A percentile compares a stretch with the other conserved stretches of the same genome.
Conservation (phyloP, 2,329 filamentous ascomycete genomes). For the Graphium sp. region DNA sequence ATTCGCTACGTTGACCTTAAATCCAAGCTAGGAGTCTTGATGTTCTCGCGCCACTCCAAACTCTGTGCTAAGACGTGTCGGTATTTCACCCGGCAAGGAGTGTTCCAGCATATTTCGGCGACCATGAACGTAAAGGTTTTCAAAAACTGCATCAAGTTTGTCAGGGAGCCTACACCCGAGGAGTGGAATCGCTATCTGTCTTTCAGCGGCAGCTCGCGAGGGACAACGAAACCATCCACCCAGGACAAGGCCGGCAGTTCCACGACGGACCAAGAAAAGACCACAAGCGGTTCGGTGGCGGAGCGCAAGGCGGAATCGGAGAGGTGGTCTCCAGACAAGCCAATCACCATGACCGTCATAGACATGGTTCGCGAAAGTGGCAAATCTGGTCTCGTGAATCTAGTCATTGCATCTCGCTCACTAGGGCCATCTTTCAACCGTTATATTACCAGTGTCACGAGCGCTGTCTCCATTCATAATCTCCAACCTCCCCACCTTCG, state of each 20-base stretch:
- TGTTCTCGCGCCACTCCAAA: constrained; percentile 42
- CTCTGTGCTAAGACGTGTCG: constrained; percentile 40
- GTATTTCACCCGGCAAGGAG: constrained; percentile 36
- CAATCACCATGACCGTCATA: constrained; percentile 16
- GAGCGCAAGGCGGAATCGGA: constrained; percentile 1
- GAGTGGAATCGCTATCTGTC: constrained; percentile 40
- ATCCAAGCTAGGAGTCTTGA: constrained; percentile 35
- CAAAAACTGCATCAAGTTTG: constrained; percentile 44
- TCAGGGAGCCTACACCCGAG: constrained; percentile 34
- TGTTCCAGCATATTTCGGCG: constrained; percentile 39
- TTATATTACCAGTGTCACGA: constrained; percentile 12
- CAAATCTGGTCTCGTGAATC: constrained; percentile 15
- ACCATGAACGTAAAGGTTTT: constrained; percentile 35
- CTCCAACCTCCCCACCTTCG: constrained; percentile 21
- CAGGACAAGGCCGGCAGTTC: too few species aligned
- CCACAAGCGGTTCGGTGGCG: not conserved
- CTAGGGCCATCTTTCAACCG: constrained; percentile 17
- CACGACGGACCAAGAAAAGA: constrained; percentile 1
- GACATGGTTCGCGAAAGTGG: constrained; percentile 16
- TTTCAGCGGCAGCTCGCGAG: constrained; percentile 17
- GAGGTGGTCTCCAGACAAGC: constrained; percentile 12
- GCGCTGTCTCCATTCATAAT: constrained; percentile 11
- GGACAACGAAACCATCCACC: constrained; percentile 1
- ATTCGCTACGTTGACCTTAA: constrained; percentile 42
- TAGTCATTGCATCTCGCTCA: constrained; percentile 16